Base-by-base conservation (phyloP, 768 basidiomycete genomes). In the Serendipita sp. region DNA sequence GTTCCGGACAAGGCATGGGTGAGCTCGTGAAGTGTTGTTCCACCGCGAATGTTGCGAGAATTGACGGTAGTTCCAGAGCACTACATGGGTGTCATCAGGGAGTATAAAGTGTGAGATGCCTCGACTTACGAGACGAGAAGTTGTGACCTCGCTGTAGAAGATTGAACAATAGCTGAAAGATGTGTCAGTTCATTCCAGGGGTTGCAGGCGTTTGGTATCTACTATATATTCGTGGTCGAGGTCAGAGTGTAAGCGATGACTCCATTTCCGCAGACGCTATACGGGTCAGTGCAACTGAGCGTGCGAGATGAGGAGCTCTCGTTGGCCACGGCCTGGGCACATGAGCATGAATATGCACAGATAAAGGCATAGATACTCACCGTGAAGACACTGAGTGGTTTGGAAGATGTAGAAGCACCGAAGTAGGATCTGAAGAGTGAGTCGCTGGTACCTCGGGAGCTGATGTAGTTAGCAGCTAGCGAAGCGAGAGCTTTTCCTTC, bases 211-310 rank as follows among this genome's bases (percentile, higher is more conserved):
- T 15, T 36, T 41, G 41, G 15, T 23, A 44, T 32, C 28, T 68
- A 78, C 73, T 79, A 79, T 69, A 80, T 77, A 70, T 79, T 77
- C 66, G 77, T 79, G n/a, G 78, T 75, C n/a, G 77, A 64, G 48
- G 73, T 76, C 65, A 75, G 70, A 28, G 78, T 79, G 73, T 80
- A 79, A 3, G 78, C 78, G 64, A 79, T 77, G 63, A 78, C 76
- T 68, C 76, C 76, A 60, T 64, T 63, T 56, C 51, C 64, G 65
- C 69, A 70, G 23, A 68, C 76, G 44, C 72, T 71, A 65, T 72
- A 75, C n/a, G 71, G 66, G 68, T 79, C 79, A 34, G 67, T 67
- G 70, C 79, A 80, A 72, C 71, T 76, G 66, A 80, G 70, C 74
- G 78, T 78, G 64, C 78, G 73, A 46, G 71, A 70, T 54, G 67